Base-by-base conservation (phyloP, 257 asterid species). In the Asclepias syriaca region DNA sequence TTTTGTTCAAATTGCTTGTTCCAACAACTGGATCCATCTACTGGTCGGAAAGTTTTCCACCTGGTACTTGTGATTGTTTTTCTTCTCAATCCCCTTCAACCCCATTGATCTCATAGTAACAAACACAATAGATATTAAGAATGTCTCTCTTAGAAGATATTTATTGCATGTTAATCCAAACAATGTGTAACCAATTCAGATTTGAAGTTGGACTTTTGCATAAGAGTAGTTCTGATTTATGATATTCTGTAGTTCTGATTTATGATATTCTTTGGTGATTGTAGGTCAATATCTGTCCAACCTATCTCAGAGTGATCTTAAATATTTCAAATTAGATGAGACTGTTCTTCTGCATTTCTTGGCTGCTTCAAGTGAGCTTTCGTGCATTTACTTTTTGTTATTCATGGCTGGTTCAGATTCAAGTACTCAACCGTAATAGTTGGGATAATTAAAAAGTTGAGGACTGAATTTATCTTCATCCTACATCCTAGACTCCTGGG, bases 1-100 rank as follows among this genome's bases (percentile, higher is more conserved):
- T 78, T 40, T 70, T 69, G 13, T 86, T 91, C 67, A 84, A 85
- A 19, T 75, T 82, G 81, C 84, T 88, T 24, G 77, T 78, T 71
- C 99, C 99, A 37, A 80, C 89, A 81, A 81, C 90, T 19, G 91
- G 97, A 50, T 77, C 85, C 51, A 50, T 81, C 73, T 77, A 77
- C 81, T 81, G 81, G 87, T 87, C 88, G 19, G 94, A 90, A 79
- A 81, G 71, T 65, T 82, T 89, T 84, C 96, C 92, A 87, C 97
- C 92, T 22, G 86, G 98, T 92, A 86, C 81, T 37, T 74, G 70
- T 48, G 29, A 50, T 70, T 71, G 53, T 72, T 73, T 75, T 65
- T 69, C 71, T 49, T 51, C 19, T 56, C 24, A 34, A n/a, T 65
- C 65, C 27, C 32, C 49, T 43, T 14, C 65, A 18, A 3, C 12